Evolutionary conservation across 2,329 filamentous ascomycete genomes (phyloP), one percentile per base, ranked within the genome.

Genomic region (Xylaria digitata): DNA sequence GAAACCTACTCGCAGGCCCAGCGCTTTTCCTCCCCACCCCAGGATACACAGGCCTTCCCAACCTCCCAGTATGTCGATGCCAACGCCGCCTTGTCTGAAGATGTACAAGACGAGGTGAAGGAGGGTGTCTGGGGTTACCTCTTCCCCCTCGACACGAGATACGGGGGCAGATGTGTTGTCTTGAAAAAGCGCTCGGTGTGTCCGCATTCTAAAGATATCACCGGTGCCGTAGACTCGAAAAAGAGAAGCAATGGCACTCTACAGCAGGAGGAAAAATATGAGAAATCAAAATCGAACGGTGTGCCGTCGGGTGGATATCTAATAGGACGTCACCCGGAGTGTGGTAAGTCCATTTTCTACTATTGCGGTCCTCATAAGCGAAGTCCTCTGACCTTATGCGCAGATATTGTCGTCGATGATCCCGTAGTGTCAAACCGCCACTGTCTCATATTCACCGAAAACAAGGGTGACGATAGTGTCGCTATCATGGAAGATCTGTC

Each of bases 101-200:
- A 97, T 63, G 92, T 96, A 3, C 88, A 94, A 69, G 92, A 97
- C 76, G 94, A 97, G 80, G 88, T 84, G 68, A 85, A 87, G 52
- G 92, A 97, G 77, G 93, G 93, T 8, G 93, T 98, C 1, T 99
- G 96, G 96, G 96, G 96, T 13, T 99, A 98, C 75, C 84, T 99
- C 5, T 88, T 97, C 61, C 93, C 95, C 1, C 82, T 97, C 26
- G 90, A 95, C 75, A 85, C 87, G 59, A 87, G 87, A 70, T 89
- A 90, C 66, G 90, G 80, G 61, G 90, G 80, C 81, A 91, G 78
- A 80, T 97, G 80, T 52, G 75, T 88, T 23, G 92, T 96, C 7
- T 79, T 99, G 78, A 91, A 87, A 79, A 93, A 89, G 75, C 87
- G 94, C 63, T 86, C 85, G 66, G 85, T 87, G 42, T 97, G 94